Evolutionary conservation across 345 rosid species (phyloP), one percentile per base, ranked within the genome.

Genomic region (Raphanus sativus): DNA sequence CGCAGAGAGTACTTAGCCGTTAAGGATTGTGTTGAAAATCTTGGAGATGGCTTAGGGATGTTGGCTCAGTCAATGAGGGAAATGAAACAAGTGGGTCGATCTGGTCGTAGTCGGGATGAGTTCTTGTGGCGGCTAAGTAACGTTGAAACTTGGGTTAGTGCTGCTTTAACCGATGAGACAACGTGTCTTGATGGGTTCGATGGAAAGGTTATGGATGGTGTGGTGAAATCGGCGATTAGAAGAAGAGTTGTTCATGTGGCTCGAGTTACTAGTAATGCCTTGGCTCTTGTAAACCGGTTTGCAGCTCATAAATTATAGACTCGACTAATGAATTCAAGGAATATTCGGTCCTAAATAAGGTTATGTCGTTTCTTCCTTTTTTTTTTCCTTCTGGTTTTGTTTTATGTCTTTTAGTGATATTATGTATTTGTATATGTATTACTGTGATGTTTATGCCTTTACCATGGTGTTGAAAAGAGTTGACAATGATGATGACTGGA

Each of bases 91-190:
- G 36, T 83, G 33, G 90, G 88, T 50, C 17, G 77, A 1, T 73
- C 74, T 4, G 76, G 85, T 71, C 80, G 69, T 13, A 85, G 13
- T 32, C 80, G 83, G 45, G 75, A 76, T 56, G 91, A 87, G 71
- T 89, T 92, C 69, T 67, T 61, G 72, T 88, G 93, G 92, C 91
- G 85, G 82, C 81, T 94, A 87, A 90, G 91, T 71, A 91, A 91
- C 67, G 94, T 89, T 42, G 87, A 90, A 87, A 91, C 97, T 21
- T 91, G 98, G 98, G 96, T 88, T 71, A 91, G 97, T 69, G 96
- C 98, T 48, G 97, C 97, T 3, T 75, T 91, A 63, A 91, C 97
- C 11, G 91, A 90, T 69, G 89, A 87, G 77, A 81, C 81, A 80
- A 91, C 92, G 40, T 93, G 98, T 79, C 84, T 88, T 67, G 94